A percentile compares a stretch with the other conserved stretches of the same genome.
Evolutionary conservation across 2,329 filamentous ascomycete genomes (phyloP).

Genomic region (Orbilia blumenaviensis): DNA sequence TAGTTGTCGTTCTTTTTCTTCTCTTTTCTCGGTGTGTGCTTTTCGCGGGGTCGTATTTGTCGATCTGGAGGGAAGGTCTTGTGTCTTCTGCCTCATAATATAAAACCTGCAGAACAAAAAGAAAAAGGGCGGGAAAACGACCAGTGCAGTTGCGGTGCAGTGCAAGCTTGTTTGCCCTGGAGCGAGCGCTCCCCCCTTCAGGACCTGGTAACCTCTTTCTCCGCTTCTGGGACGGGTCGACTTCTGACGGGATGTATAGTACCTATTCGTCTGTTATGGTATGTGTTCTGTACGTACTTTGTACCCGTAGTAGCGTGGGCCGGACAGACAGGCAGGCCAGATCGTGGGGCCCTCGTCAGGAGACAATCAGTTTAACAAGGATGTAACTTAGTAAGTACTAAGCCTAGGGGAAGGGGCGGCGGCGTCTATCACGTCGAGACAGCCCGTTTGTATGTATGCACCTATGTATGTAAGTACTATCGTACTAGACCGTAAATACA

Average conservation of each 20-base stretch:
- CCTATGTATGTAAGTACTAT: neutral
- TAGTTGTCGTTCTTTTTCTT: neutral
- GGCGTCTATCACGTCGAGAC: conserved; percentile 3
- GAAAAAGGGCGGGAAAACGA: conserved; percentile 31
- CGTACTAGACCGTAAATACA: neutral
- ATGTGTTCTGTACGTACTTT: neutral
- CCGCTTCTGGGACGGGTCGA: conserved; percentile 25
- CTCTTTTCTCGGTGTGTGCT: too few species aligned
- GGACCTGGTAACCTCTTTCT: conserved; percentile 18
- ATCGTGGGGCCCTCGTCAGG: conserved; percentile 38
- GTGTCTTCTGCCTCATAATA: conserved; percentile 7
- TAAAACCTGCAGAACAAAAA: conserved; percentile 22
- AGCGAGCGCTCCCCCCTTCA: conserved; percentile 6
- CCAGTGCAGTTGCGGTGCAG: too few species aligned
- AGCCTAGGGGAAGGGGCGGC: neutral
- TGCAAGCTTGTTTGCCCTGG: conserved; percentile 19
- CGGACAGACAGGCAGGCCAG: too few species aligned
- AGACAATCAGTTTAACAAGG: conserved; percentile 36
- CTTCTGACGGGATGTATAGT: too few species aligned
- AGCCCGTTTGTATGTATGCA: neutral
- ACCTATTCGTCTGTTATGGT: too few species aligned
- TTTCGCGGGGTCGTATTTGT: too few species aligned
- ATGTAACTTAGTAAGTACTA: too few species aligned
- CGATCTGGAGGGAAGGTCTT: conserved; percentile 3
- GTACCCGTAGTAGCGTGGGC: neutral